A percentile compares a stretch with the other conserved stretches of the same genome.
phyloP scores from a whole-genome alignment of 75 land plant species.

The Picea glauca region DNA sequence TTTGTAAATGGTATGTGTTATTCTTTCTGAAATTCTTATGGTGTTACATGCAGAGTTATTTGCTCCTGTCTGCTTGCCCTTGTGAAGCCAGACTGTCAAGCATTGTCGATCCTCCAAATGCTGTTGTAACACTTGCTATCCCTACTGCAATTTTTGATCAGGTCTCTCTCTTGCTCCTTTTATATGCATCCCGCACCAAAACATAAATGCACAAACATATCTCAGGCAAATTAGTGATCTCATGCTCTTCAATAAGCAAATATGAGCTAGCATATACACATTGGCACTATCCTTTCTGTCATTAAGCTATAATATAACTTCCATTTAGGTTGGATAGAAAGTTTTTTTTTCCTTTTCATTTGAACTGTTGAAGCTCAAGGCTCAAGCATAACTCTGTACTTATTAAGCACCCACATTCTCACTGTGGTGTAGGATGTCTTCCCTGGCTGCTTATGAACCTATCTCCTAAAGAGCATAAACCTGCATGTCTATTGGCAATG shows the following conservation, averaged over 20 bases:
- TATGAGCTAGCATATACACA: too few relatives aligned
- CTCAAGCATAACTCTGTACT: too few relatives aligned
- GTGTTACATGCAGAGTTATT: constrained; percentile 19
- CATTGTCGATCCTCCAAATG: constrained; percentile 43
- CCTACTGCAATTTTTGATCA: constrained; percentile 37
- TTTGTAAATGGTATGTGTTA: background rate
- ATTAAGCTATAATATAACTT: too few relatives aligned
- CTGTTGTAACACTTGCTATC: constrained; percentile 35
- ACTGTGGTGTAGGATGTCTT: too few relatives aligned
- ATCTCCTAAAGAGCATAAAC: too few relatives aligned
- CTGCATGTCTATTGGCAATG: too few relatives aligned
- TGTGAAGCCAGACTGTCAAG: constrained; percentile 47
- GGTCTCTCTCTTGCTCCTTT: constrained; percentile 13
- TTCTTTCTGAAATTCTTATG: background rate
- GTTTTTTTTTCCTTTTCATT: too few relatives aligned
- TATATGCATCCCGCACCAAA: background rate
- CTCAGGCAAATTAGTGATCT: background rate
- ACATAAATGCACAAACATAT: background rate
- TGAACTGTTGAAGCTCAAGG: too few relatives aligned
- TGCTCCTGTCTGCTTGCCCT: constrained; percentile 41
- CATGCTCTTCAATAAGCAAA: background rate
- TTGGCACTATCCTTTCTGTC: too few relatives aligned
- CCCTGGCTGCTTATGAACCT: too few relatives aligned
- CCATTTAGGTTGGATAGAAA: too few relatives aligned
- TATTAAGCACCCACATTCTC: too few relatives aligned